Conservation (phyloP, 768 basidiomycete species). For the Lactifluus subvellereus region DNA sequence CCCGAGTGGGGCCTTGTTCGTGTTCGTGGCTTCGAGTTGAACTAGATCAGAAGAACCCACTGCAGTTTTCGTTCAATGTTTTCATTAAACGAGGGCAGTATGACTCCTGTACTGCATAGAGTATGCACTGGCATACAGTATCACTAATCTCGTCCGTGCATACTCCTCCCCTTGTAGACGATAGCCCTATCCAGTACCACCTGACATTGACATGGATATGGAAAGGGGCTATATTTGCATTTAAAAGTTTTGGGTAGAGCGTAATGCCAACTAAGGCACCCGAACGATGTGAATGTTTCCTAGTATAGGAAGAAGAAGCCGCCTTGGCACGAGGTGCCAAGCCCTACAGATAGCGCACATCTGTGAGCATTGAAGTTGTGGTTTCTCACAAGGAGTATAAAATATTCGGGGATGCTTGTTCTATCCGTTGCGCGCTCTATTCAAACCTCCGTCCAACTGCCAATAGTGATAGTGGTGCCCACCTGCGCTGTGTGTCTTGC, state of each 20-base stretch:
- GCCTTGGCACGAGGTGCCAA: conserved; percentile 2
- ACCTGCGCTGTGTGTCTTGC: not conserved
- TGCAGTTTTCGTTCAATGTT: not conserved
- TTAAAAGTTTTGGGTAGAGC: not conserved
- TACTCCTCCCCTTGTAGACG: not conserved
- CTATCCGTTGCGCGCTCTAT: not conserved
- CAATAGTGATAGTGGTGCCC: not conserved
- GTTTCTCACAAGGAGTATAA: not conserved
- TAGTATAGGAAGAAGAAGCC: not conserved
- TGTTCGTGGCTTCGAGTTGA: not conserved
- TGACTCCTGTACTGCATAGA: not conserved
- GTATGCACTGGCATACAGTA: not conserved
- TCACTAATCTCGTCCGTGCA: not conserved
- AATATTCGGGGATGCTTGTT: not conserved
- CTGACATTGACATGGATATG: not conserved
- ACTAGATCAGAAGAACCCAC: not conserved
- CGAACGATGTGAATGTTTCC: not conserved
- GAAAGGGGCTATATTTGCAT: not conserved
- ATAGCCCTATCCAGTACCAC: not conserved
- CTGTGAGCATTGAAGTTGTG: too few relatives aligned
- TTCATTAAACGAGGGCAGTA: not conserved
- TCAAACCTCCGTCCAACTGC: not conserved
- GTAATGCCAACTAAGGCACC: not conserved
- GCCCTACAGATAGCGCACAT: not conserved
- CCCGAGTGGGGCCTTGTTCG: not conserved